phyloP scores from a whole-genome alignment of 108 stramenopile species.

The Skeletonema costatum region DNA sequence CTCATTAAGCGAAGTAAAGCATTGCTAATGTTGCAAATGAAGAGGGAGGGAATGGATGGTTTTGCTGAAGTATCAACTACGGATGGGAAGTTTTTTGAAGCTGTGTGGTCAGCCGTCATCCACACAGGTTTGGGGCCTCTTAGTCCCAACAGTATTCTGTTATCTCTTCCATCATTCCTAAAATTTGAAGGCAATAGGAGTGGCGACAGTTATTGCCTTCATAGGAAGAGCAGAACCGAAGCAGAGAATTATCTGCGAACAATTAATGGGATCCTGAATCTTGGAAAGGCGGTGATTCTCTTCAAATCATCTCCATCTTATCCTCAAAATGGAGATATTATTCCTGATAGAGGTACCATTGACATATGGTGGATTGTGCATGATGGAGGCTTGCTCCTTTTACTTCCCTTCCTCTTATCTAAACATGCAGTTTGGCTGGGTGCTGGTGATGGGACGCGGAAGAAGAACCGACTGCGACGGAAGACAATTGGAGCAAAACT shows the following conservation, averaged over 20 bases:
- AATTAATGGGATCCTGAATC: constrained; percentile 56
- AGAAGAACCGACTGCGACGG: constrained; percentile 3
- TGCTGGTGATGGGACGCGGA: constrained; percentile 9
- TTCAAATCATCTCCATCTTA: constrained; percentile 42
- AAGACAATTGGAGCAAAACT: constrained; percentile 32
- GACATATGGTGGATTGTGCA: constrained; percentile 86
- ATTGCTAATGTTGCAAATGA: constrained; percentile 59
- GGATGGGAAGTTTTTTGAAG: constrained; percentile 30
- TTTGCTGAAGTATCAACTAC: constrained; percentile 58
- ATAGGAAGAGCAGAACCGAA: constrained; percentile 16
- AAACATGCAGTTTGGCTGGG: constrained; percentile 57
- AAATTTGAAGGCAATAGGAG: not conserved
- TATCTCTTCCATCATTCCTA: constrained; percentile 60
- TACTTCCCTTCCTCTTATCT: constrained; percentile 71
- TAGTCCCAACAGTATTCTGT: constrained; percentile 72
- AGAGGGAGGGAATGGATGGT: constrained; percentile 63
- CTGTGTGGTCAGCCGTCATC: constrained; percentile 54
- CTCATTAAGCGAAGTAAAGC: constrained; percentile 32
- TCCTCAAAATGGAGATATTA: constrained; percentile 14
- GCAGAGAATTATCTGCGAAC: constrained; percentile 46
- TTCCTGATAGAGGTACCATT: constrained; percentile 46
- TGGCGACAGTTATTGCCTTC: not conserved
- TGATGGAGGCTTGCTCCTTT: constrained; percentile 79
- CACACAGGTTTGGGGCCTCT: constrained; percentile 74
- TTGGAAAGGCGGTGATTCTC: constrained; percentile 59